phyloP scores from a whole-genome alignment of 177 flowering plant genomes.

The Vitis hybrid region DNA sequence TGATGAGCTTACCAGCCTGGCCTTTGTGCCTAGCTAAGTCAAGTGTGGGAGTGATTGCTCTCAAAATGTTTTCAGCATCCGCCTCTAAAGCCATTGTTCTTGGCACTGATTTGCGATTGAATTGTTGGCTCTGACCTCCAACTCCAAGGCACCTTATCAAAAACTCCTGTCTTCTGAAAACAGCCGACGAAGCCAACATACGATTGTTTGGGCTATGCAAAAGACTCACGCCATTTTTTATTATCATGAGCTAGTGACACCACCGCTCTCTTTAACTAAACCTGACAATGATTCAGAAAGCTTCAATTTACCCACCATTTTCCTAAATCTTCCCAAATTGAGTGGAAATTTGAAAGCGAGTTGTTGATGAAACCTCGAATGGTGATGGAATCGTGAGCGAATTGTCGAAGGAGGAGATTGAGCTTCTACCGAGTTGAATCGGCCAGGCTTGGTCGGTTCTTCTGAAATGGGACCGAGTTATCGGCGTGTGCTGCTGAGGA shows the following conservation, averaged over 20 bases:
- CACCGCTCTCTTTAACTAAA: not conserved
- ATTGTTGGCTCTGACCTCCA: slow-evolving; percentile 27
- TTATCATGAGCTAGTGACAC: slow-evolving; percentile 13
- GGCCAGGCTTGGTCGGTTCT: too few relatives aligned
- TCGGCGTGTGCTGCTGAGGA: too few relatives aligned
- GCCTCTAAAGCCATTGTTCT: slow-evolving; percentile 45
- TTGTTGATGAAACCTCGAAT: too few relatives aligned
- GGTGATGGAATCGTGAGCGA: too few relatives aligned
- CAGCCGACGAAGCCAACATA: slow-evolving; percentile 38
- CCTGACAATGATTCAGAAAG: not conserved
- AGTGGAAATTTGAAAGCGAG: too few relatives aligned
- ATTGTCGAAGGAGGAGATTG: too few relatives aligned
- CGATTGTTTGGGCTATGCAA: slow-evolving; percentile 20
- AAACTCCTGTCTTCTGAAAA: slow-evolving; percentile 72
- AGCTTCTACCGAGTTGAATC: too few relatives aligned
- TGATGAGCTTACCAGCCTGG: slow-evolving; percentile 69
- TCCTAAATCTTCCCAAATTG: too few relatives aligned
- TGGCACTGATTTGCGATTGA: slow-evolving; percentile 16
- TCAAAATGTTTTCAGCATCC: slow-evolving; percentile 64
- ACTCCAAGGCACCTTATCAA: slow-evolving; percentile 61
- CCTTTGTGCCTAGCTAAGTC: slow-evolving; percentile 77
- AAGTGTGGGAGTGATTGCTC: slow-evolving; percentile 71
- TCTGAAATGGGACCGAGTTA: too few relatives aligned
- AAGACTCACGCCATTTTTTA: slow-evolving; percentile 32
- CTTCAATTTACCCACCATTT: not conserved